Conservation (phyloP, 1,139 yeast genomes). For the Pneumocystis murina region DNA sequence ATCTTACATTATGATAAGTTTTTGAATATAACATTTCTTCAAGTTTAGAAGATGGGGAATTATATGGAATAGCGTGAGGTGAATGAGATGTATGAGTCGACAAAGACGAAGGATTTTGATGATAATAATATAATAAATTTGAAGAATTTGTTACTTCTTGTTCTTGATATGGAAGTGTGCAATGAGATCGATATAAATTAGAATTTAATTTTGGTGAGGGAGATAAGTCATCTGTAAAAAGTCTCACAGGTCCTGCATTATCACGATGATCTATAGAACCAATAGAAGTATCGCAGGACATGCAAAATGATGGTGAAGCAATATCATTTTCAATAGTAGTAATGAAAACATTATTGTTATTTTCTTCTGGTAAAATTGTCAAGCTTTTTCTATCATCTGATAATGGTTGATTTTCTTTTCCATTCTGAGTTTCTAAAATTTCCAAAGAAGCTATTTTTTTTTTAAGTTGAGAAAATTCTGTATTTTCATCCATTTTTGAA, state of each 20-base stretch:
- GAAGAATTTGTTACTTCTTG: background rate
- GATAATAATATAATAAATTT: background rate
- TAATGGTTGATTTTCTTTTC: background rate
- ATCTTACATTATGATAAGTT: background rate
- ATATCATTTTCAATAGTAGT: background rate
- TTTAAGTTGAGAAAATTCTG: background rate
- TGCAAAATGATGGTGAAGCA: background rate
- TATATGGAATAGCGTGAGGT: background rate
- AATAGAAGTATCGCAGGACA: background rate
- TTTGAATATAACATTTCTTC: background rate
- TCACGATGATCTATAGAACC: conserved; percentile 1
- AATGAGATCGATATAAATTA: background rate
- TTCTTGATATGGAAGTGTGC: background rate
- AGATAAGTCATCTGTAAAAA: background rate
- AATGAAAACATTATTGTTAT: background rate
- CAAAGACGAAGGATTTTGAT: background rate
- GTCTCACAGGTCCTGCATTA: background rate
- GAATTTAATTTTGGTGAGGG: background rate
- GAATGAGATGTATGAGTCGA: background rate
- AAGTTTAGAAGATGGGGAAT: background rate
- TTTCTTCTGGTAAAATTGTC: background rate
- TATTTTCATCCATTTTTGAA: background rate
- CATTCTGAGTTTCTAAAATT: background rate
- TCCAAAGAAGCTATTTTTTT: background rate
- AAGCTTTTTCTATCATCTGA: background rate